Conservation (phyloP, 805 yeast genomes). For the Barnettozyma siamensis region DNA sequence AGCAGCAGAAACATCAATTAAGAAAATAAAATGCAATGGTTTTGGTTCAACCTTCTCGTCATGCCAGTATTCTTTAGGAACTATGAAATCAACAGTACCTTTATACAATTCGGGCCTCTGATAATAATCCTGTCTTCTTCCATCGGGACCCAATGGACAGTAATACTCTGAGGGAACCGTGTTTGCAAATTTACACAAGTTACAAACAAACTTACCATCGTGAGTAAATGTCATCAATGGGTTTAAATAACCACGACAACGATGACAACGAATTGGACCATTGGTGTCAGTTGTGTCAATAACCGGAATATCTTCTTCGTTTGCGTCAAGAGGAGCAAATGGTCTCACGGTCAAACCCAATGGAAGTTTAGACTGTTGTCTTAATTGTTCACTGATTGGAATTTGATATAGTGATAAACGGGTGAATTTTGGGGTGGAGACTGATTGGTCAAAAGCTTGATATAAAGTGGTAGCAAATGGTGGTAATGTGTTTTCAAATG, state of each 20-base stretch:
- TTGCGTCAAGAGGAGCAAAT: conserved; percentile 55
- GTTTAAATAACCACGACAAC: conserved; percentile 88
- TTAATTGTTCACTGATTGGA: conserved; percentile 67
- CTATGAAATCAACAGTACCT: conserved; percentile 83
- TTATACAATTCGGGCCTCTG: conserved; percentile 69
- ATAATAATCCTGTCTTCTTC: conserved; percentile 56
- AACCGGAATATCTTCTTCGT: conserved; percentile 55
- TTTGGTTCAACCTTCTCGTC: conserved; percentile 34
- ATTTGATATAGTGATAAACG: conserved; percentile 77
- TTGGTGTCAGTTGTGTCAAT: conserved; percentile 48
- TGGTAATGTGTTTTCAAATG: conserved; percentile 75
- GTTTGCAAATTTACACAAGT: conserved; percentile 77
- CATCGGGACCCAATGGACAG: conserved; percentile 54
- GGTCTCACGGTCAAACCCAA: conserved; percentile 79
- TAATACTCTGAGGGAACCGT: conserved; percentile 61
- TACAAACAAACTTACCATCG: conserved; percentile 68
- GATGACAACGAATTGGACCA: conserved; percentile 83
- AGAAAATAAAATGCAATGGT: conserved; percentile 64
- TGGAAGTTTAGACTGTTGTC: conserved; percentile 70
- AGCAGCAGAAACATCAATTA: conserved; percentile 64
- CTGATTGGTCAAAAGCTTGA: conserved; percentile 73
- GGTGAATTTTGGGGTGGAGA: conserved; percentile 73
- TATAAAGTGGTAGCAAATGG: conserved; percentile 70
- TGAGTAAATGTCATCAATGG: conserved; percentile 66
- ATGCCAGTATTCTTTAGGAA: conserved; percentile 65